Base-by-base conservation (phyloP, 371 early-diverging fungal species). In the Circinella umbellata region DNA sequence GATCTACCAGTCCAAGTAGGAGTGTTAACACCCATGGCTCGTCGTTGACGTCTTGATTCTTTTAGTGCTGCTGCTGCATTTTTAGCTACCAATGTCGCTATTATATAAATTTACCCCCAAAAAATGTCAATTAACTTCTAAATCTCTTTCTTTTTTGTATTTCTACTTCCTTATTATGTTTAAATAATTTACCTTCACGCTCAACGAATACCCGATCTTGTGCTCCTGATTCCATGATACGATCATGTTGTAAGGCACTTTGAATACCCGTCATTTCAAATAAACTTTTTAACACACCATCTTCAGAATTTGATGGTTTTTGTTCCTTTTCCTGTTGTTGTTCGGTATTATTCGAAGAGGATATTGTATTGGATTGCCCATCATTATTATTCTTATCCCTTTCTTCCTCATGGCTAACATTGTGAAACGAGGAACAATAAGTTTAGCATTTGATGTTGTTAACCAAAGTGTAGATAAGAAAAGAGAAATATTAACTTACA, bases 211-310 rank as follows among this genome's bases (percentile, higher is more conserved):
- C 68, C n/a, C 78, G 68, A 53, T 94, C 94, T 7, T 88, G 89
- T 6, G 80, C 86, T 4, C 81, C 78, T 14, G 90, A 83, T 54
- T 90, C 89, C 78, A 96, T 86, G 55, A 97, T 93, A 27, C 86
- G 89, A 70, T 98, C 98, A 71, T 98, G 97, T 61, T 93, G 81
- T 27, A 96, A 73, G 0, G 94, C 96, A 61, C 94, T 91, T 68
- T 95, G 94, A 18, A 96, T 88, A 0, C 95, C 95, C 0, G 92
- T 89, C 79, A 89, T 90, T 75, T 92, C 87, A 73, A 95, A 94
- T 38, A 96, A 73, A 27, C 88, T 89, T 11, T 86, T 69, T 17
- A 96, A 76, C 4, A 96, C 89, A 37, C 87, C 80, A 51, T 86
- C 82, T 49, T 76, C 73, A 54, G 71, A 71, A 37, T 68, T 73